phyloP scores from a whole-genome alignment of 2,329 filamentous ascomycete species.

The Beauveria sp. region DNA sequence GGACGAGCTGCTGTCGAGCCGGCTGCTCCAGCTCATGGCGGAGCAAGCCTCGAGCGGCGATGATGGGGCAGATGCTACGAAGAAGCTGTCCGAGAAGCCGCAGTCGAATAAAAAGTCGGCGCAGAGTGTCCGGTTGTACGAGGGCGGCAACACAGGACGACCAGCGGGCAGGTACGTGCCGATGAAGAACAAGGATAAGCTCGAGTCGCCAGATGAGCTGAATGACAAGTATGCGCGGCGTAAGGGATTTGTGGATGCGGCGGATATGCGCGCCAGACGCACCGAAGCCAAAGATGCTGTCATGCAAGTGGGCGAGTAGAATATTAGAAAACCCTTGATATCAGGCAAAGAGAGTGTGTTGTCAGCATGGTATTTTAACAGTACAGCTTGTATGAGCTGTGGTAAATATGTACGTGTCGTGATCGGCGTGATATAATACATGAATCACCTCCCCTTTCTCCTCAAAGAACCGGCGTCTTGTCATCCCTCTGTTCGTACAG shows the following conservation, averaged over 20 bases:
- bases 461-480: conserved; percentile 19
- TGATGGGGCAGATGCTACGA: neutral
- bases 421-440: neutral
- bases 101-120: conserved; percentile 16
- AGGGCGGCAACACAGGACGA: conserved; percentile 46
- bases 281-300: conserved; percentile 24
- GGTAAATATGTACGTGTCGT: neutral
- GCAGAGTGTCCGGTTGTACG: conserved; percentile 35
- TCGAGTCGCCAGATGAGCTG: conserved; percentile 44
- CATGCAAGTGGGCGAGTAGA: conserved; percentile 18
- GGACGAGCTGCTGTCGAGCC: conserved; percentile 75
- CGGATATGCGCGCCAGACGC: conserved; percentile 36
- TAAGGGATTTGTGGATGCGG: conserved; percentile 47
- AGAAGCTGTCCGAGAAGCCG: neutral
- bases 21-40: conserved; percentile 58
- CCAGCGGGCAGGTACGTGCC: conserved; percentile 47
- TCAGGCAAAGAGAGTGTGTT: neutral
- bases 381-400: neutral
- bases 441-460: neutral
- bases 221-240: conserved; percentile 56
- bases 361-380: neutral
- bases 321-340: neutral
- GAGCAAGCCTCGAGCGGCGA: conserved; percentile 21
- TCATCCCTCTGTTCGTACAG: conserved; percentile 52
- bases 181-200: conserved; percentile 41